phyloP scores from a whole-genome alignment of 768 basidiomycete genomes.

The Hemileccinum rubropunctum region DNA sequence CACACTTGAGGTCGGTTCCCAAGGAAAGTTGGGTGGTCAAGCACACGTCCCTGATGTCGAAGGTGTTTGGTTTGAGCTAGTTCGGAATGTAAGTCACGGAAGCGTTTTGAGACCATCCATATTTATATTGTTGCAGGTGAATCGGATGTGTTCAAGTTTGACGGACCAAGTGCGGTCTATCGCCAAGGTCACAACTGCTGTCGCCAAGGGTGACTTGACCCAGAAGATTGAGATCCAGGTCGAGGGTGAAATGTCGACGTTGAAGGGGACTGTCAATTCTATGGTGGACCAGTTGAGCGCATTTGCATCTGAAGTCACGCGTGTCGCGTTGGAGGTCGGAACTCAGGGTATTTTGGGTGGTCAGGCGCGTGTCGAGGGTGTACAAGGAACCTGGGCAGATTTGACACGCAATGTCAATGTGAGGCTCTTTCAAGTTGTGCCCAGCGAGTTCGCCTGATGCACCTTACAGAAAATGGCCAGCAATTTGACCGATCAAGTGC shows the following conservation, averaged over 20 bases:
- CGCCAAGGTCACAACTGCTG: constrained; percentile 82
- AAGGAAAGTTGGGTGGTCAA: constrained; percentile 88
- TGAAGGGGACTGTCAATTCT: constrained; percentile 85
- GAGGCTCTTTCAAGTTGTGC: constrained; percentile 4
- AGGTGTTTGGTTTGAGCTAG: constrained; percentile 87
- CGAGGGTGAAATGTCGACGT: constrained; percentile 82
- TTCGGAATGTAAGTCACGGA: constrained; percentile 54
- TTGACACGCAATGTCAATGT: constrained; percentile 90
- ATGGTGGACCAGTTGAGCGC: constrained; percentile 91
- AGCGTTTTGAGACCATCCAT: neutral
- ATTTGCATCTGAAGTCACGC: constrained; percentile 79
- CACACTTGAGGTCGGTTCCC: constrained; percentile 81
- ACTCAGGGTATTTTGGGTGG: constrained; percentile 90
- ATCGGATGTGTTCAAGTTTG: constrained; percentile 77
- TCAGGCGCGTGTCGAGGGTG: constrained; percentile 86
- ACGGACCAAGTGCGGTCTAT: constrained; percentile 84
- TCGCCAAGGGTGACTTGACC: constrained; percentile 87
- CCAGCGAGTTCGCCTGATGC: neutral
- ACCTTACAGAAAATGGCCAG: constrained; percentile 76
- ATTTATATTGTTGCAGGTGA: constrained; percentile 45
- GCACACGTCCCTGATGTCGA: constrained; percentile 86
- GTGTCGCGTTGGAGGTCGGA: constrained; percentile 86
- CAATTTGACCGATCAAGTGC: constrained; percentile 82
- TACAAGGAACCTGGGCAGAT: constrained; percentile 92
- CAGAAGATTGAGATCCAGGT: constrained; percentile 92